Percentiles rank a stretch among this genome's conserved stretches.
Evolutionary conservation across 2,329 filamentous ascomycete genomes (phyloP).

Genomic region (Sarocladium strictum): DNA sequence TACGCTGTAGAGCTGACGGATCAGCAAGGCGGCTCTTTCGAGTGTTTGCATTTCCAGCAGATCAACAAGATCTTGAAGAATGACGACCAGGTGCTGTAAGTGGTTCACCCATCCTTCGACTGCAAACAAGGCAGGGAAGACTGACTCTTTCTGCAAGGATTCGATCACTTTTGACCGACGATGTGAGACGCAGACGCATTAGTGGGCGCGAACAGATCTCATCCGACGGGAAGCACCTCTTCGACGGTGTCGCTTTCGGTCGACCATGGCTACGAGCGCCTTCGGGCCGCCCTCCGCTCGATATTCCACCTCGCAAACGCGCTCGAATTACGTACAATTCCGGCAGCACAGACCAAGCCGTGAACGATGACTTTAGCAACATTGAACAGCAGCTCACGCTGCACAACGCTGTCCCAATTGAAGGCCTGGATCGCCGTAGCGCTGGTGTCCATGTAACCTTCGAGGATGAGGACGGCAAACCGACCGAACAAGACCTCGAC

Average conservation of each 20-base stretch:
- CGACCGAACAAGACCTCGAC: slow-evolving; percentile 30
- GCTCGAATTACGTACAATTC: slow-evolving; percentile 42
- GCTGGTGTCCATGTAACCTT: slow-evolving; percentile 5
- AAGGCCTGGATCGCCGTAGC: not conserved
- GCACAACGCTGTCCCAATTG: slow-evolving; percentile 21
- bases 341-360: slow-evolving; percentile 34
- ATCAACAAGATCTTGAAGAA: slow-evolving; percentile 67
- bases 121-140: slow-evolving; percentile 37
- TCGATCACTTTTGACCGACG: slow-evolving; percentile 68
- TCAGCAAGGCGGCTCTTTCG: slow-evolving; percentile 56
- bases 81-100: slow-evolving; percentile 77
- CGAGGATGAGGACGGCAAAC: slow-evolving; percentile 8
- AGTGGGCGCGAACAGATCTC: slow-evolving; percentile 79
- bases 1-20: slow-evolving; percentile 73
- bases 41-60: slow-evolving; percentile 80
- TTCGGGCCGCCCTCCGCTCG: slow-evolving; percentile 57
- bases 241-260: slow-evolving; percentile 83
- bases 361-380: slow-evolving; percentile 8
- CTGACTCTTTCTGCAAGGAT: slow-evolving; percentile 48
- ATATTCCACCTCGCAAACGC: slow-evolving; percentile 69
- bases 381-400: slow-evolving; percentile 24
- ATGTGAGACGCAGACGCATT: slow-evolving; percentile 65
- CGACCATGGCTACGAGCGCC: slow-evolving; percentile 58
- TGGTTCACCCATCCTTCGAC: slow-evolving; percentile 39
- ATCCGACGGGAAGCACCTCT: slow-evolving; percentile 67